Conservation (phyloP, 2,329 filamentous ascomycete genomes). For the Penicillium sp. region DNA sequence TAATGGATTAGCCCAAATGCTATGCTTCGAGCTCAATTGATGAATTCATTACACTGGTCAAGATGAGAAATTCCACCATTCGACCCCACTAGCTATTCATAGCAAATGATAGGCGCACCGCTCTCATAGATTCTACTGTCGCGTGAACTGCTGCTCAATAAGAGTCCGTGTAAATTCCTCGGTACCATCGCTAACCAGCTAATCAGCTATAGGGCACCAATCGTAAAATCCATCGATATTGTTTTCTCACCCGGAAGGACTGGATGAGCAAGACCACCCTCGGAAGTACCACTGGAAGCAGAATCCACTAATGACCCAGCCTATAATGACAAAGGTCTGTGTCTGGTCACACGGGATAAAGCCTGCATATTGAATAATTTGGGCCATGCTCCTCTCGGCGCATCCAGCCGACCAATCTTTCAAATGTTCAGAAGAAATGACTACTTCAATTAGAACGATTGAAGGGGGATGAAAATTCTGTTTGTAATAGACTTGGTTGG, state of each 20-base stretch:
- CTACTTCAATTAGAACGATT: not conserved
- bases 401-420: constrained; percentile 48
- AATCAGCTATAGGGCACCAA: constrained; percentile 45
- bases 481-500: constrained; percentile 6
- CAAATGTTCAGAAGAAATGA: constrained; percentile 48
- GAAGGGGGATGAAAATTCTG: too few relatives aligned
- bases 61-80: not conserved
- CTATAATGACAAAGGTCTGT: constrained; percentile 60
- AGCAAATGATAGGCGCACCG: not conserved
- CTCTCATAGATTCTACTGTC: not conserved
- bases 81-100: not conserved
- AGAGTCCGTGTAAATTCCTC: not conserved
- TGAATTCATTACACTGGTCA: not conserved
- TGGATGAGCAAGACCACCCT: constrained; percentile 49
- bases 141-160: not conserved
- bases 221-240: constrained; percentile 55
- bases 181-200: not conserved
- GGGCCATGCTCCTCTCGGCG: constrained; percentile 56
- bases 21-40: not conserved
- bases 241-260: constrained; percentile 61
- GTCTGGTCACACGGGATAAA: constrained; percentile 60
- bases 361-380: constrained; percentile 59
- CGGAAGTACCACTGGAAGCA: constrained; percentile 58
- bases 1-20: not conserved
- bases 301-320: constrained; percentile 50